phyloP scores from a whole-genome alignment of 1,284 basidiomycete genomes.

The Leccinum insolens region DNA sequence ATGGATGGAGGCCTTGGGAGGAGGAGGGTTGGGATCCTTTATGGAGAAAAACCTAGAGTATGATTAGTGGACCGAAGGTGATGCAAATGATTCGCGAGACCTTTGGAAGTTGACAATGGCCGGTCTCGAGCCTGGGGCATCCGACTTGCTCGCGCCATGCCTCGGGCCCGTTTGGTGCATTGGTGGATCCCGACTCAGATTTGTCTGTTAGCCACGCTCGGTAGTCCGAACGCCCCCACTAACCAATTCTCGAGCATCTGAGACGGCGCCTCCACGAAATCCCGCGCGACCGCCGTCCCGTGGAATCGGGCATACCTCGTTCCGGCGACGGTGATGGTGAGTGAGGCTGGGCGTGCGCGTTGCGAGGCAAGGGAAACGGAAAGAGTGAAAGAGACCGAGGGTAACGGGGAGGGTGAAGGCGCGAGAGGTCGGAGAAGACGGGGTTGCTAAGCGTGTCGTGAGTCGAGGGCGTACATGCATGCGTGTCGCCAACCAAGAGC shows the following conservation, averaged over 20 bases:
- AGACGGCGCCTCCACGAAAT: slow-evolving; percentile 87
- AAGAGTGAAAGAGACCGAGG: no score
- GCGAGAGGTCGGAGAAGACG: no score
- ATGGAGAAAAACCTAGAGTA: not conserved
- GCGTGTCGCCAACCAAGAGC: no score
- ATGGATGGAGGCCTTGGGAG: slow-evolving; percentile 45
- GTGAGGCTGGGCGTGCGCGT: no score
- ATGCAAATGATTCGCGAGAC: not conserved
- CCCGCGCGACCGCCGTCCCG: slow-evolving; percentile 51
- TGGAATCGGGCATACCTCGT: slow-evolving; percentile 28
- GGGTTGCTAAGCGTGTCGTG: no score
- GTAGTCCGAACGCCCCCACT: slow-evolving; percentile 9
- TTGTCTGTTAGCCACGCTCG: not conserved
- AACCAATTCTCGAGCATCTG: slow-evolving; percentile 93
- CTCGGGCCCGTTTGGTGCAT: not conserved
- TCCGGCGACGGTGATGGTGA: no score
- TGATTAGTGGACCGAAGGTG: slow-evolving; percentile 2
- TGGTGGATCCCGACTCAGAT: not conserved
- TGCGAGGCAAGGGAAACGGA: no score
- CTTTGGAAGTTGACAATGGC: not conserved
- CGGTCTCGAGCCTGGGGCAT: not conserved
- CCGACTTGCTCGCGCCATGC: not conserved
- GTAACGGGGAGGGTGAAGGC: no score
- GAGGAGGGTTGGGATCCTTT: slow-evolving; percentile 35
- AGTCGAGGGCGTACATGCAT: no score